Evolutionary conservation across 805 yeast species (phyloP).

Genomic region (Metahyphopichia silvanorum): DNA sequence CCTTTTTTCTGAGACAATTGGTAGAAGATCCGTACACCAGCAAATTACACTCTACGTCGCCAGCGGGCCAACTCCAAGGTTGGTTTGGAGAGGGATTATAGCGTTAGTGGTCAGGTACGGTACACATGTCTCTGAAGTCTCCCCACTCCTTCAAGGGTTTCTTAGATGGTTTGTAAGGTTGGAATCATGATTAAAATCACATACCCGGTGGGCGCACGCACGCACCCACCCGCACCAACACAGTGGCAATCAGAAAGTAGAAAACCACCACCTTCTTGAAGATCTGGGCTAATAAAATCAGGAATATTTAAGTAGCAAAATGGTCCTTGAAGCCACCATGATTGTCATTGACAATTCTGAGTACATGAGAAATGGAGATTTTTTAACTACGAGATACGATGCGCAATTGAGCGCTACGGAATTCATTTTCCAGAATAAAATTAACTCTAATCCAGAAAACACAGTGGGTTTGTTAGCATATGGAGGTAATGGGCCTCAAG

Average conservation of each 20-base stretch:
- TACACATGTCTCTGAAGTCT: too few relatives aligned
- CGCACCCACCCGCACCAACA: too few relatives aligned
- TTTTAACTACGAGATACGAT: constrained; percentile 79
- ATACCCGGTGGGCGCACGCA: too few relatives aligned
- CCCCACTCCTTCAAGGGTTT: background rate
- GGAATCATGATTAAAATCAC: too few relatives aligned
- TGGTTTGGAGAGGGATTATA: too few relatives aligned
- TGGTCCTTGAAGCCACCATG: constrained; percentile 97
- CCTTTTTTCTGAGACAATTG: too few relatives aligned
- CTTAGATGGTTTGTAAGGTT: too few relatives aligned
- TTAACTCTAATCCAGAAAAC: constrained; percentile 87
- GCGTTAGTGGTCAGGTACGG: too few relatives aligned
- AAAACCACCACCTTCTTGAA: background rate
- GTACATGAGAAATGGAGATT: constrained; percentile 94
- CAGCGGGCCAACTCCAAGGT: too few relatives aligned
- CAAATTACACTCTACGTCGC: too few relatives aligned
- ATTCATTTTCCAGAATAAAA: constrained; percentile 78
- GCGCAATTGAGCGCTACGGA: constrained; percentile 92
- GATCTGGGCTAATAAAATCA: background rate
- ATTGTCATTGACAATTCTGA: constrained; percentile 94
- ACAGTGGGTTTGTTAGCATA: constrained; percentile 88
- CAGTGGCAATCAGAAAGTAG: too few relatives aligned
- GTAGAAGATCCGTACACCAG: too few relatives aligned
- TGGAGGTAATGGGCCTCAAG: constrained; percentile 82
- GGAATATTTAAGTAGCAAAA: constrained; percentile 35